phyloP scores from a whole-genome alignment of 2,329 filamentous ascomycete species.

The Sporothrix phasma region DNA sequence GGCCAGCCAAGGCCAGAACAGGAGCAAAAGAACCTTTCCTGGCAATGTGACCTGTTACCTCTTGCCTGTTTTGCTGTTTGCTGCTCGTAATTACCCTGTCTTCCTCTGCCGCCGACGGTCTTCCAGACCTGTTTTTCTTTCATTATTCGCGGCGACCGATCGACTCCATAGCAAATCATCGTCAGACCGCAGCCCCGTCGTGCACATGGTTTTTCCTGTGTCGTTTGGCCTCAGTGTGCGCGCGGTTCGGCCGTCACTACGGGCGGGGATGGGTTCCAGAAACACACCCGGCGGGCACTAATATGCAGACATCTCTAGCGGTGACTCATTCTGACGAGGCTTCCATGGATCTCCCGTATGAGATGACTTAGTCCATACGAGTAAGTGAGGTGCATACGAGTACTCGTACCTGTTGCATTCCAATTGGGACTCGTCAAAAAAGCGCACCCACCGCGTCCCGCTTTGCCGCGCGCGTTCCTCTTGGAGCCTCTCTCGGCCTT shows the following conservation, averaged over 20 bases:
- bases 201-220: not conserved
- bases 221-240: not conserved
- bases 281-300: not conserved
- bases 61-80: not conserved
- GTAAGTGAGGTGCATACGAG: not conserved
- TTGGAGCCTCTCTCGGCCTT: not conserved
- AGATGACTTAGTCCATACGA: no score
- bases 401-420: no score
- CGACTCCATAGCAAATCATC: not conserved
- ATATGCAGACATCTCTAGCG: not conserved
- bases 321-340: conserved; percentile 4
- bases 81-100: not conserved
- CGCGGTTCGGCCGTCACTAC: not conserved
- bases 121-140: not conserved
- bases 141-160: not conserved
- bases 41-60: not conserved
- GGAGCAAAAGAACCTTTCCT: not conserved
- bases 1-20: not conserved
- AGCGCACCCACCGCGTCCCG: not conserved
- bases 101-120: not conserved
- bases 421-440: not conserved
- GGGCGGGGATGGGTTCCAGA: not conserved
- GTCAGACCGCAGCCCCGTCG: not conserved
- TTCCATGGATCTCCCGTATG: not conserved
- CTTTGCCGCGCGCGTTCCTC: not conserved